Percentiles rank a stretch among this genome's conserved stretches.
These are phyloP conservation scores for Myriosclerotinia duriaeana DNA, from an alignment of 2,329 filamentous ascomycete species.

Conservation along the genomic window DNA sequence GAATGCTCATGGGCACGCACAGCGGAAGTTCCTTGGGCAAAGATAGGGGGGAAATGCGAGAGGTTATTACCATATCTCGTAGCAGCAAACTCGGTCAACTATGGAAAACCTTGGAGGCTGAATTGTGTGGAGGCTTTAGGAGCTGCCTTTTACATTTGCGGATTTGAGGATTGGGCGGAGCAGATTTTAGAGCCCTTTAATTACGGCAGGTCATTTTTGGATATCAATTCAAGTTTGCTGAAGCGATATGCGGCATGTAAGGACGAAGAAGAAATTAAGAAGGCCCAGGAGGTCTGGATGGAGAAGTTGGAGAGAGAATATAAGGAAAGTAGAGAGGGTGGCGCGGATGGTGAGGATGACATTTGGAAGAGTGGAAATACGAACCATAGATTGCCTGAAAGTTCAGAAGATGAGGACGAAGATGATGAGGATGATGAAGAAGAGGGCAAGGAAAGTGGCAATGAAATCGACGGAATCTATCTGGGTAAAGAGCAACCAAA, in stretches of 20 bases:
- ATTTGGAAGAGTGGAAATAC: conserved; percentile 90
- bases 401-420: conserved; percentile 53
- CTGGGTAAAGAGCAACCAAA: conserved; percentile 55
- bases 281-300: conserved; percentile 83
- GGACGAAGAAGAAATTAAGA: conserved; percentile 79
- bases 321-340: conserved; percentile 69
- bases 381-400: conserved; percentile 61
- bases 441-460: conserved; percentile 48
- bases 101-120: conserved; percentile 89
- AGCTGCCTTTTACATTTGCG: conserved; percentile 90
- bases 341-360: conserved; percentile 62
- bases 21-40: conserved; percentile 83
- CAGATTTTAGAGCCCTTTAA: conserved; percentile 80
- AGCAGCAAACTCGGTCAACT: conserved; percentile 95
- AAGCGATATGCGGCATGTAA: conserved; percentile 82
- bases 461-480: conserved; percentile 58
- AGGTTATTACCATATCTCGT: conserved; percentile 90
- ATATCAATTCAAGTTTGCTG: conserved; percentile 82
- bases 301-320: conserved; percentile 88
- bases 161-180: conserved; percentile 86
- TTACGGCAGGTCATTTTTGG: conserved; percentile 83
- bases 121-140: conserved; percentile 96
- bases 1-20: conserved; percentile 97
- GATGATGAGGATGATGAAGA: conserved; percentile 45
- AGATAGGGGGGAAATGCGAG: conserved; percentile 92